Conservation (phyloP, 2,329 filamentous ascomycete species). For the Dactylellina drechsleri region DNA sequence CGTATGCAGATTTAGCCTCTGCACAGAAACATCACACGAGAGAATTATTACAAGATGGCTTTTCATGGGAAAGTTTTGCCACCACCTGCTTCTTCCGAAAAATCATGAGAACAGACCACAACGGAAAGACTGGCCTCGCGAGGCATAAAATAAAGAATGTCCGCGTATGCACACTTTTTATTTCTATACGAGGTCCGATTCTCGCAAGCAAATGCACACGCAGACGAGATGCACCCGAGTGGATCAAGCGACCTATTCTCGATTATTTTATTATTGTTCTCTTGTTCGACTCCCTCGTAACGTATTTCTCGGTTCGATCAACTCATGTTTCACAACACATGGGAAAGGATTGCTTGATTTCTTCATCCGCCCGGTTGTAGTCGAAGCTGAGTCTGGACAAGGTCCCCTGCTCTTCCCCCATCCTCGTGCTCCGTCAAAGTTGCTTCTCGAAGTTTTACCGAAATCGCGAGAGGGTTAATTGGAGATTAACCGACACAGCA, state of each 20-base stretch:
- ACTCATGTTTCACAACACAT: not conserved
- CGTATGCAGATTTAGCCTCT: conserved; percentile 53
- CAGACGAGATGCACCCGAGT: conserved; percentile 27
- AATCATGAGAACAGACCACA: conserved; percentile 28
- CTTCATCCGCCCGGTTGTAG: not conserved
- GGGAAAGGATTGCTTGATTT: not conserved
- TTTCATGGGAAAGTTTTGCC: conserved; percentile 15
- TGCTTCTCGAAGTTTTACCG: conserved; percentile 45
- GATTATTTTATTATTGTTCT: not conserved
- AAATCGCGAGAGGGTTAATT: conserved; percentile 51
- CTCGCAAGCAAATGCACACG: conserved; percentile 21
- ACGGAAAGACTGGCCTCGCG: conserved; percentile 24
- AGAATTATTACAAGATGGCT: conserved; percentile 9
- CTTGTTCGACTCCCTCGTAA: not conserved
- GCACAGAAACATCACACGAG: conserved; percentile 52
- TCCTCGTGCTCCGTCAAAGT: conserved; percentile 44
- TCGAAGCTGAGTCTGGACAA: not conserved
- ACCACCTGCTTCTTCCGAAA: conserved; percentile 24
- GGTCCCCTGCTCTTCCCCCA: conserved; percentile 27
- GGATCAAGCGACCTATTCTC: conserved; percentile 44
- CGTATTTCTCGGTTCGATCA: conserved; percentile 11
- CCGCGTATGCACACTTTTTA: conserved; percentile 39
- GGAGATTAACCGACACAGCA: conserved; percentile 44
- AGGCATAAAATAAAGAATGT: conserved; percentile 13
- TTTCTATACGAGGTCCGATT: conserved; percentile 31